These are phyloP conservation scores for Corynascus novoguineensis DNA, from an alignment of 495 filamentous ascomycete species.

Conservation along the genomic window DNA sequence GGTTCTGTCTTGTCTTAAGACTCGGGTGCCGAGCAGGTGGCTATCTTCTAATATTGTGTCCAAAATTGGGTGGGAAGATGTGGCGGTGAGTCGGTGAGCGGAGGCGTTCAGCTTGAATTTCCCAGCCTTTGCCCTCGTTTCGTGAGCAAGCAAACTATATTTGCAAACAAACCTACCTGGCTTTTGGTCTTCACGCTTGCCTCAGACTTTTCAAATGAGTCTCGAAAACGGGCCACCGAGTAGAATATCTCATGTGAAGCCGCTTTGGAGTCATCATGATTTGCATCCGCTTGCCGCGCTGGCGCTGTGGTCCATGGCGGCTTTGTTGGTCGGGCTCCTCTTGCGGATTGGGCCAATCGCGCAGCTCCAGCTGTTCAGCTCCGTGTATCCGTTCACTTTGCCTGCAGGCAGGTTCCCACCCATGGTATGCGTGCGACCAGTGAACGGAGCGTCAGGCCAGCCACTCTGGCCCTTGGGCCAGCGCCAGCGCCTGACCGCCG, in stretches of 20 bases:
- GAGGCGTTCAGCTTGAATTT: too few relatives aligned
- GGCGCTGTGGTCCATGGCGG: conserved; percentile 6
- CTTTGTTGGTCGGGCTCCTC: conserved; percentile 1
- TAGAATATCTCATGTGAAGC: neutral
- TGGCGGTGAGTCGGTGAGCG: conserved; percentile 14
- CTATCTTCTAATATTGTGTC: too few relatives aligned
- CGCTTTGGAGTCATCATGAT: conserved; percentile 1
- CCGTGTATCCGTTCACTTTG: conserved; percentile 4
- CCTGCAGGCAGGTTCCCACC: conserved; percentile 18
- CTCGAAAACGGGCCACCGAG: neutral
- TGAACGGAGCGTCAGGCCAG: conserved; percentile 10
- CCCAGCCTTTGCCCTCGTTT: neutral
- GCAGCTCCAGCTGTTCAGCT: conserved; percentile 22
- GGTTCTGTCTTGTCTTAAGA: too few relatives aligned
- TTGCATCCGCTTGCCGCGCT: neutral
- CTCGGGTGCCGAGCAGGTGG: too few relatives aligned
- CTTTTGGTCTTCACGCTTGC: neutral
- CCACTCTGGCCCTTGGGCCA: conserved; percentile 12
- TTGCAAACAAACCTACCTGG: neutral
- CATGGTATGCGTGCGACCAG: conserved; percentile 20
- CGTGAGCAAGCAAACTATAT: too few relatives aligned
- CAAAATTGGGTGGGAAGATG: too few relatives aligned
- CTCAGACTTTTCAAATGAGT: neutral
- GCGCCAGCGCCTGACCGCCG: neutral
- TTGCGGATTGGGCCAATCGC: conserved; percentile 19